These are phyloP conservation scores for Lunasporangiospora selenospora DNA, from an alignment of 192 early-diverging fungal species.

Conservation along the genomic window DNA sequence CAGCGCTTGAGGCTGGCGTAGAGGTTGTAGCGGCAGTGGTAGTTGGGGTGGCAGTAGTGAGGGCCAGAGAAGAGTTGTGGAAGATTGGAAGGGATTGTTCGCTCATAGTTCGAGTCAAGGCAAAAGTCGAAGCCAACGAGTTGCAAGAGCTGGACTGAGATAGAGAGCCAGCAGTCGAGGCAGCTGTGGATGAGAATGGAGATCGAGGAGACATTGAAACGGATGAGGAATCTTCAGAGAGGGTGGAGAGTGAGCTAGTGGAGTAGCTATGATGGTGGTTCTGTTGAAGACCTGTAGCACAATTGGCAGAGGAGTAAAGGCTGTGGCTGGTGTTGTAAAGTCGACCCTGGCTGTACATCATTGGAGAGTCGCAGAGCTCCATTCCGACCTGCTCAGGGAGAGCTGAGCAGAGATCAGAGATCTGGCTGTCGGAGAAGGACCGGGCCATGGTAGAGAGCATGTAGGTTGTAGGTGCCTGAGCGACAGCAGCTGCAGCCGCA, in stretches of 20 bases:
- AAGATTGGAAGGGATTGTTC: slow-evolving; percentile 13
- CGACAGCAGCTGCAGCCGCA: no score
- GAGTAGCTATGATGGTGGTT: slow-evolving; percentile 35
- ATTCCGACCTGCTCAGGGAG: slow-evolving; percentile 5
- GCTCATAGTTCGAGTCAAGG: slow-evolving; percentile 26
- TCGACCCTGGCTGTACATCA: slow-evolving; percentile 29
- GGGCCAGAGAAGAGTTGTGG: no score
- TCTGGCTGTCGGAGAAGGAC: slow-evolving; percentile 29
- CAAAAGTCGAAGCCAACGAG: slow-evolving; percentile 11
- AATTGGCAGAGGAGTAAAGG: not conserved
- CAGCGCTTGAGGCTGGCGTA: no score
- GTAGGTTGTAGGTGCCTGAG: no score
- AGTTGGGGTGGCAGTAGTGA: no score
- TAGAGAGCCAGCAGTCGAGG: not conserved
- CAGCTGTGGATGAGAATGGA: slow-evolving; percentile 16
- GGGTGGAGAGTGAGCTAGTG: slow-evolving; percentile 24
- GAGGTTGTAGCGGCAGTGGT: no score
- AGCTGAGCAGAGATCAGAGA: slow-evolving; percentile 20
- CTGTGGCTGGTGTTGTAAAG: slow-evolving; percentile 2
- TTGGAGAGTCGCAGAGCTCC: slow-evolving; percentile 27
- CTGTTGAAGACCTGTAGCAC: slow-evolving; percentile 5
- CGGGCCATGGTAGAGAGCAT: slow-evolving; percentile 44
- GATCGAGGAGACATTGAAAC: slow-evolving; percentile 45
- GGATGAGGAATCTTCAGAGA: slow-evolving; percentile 19
- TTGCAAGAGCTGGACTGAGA: slow-evolving; percentile 15